Evolutionary conservation across 805 yeast genomes (phyloP), one percentile per base, ranked within the genome.

Genomic region (Candida chauliodis): DNA sequence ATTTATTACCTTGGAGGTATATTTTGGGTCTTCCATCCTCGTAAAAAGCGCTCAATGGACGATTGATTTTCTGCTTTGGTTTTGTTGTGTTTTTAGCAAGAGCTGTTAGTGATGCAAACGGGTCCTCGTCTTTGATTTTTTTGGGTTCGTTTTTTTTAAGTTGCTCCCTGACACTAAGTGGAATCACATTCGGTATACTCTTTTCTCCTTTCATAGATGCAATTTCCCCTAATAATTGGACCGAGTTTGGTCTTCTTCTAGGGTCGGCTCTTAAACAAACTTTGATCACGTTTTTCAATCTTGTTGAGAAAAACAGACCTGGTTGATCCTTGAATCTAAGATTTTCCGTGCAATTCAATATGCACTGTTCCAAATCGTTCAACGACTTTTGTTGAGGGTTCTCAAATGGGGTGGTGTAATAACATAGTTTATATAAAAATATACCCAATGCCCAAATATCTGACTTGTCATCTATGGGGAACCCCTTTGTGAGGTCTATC

Each of bases 361-460:
- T 84, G 31, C 82, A 83, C 26, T 63, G 53, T 47, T 84, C 90
- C 53, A 68, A 48, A 28, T 68, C 73, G 29, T 60, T 57, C 28
- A 67, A 47, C 5, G 63, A 50, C 5, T 44, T 43, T 29, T 68
- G 73, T n/a, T 42, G 41, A 1, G 61, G 60, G 60, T 56, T 66
- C 56, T 85, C 95, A 53, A 85, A 85, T 0, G 95, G 95, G 0
- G 95, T 85, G 1, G 86, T 84, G 50, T 82, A 85, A 57, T 82
- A 85, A 52, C 93, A 83, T 34, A 85, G 55, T 54, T 85, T 85
- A 64, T 84, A 85, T 23, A 85, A 58, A 46, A 84, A 81, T 19
- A 84, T 76, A 9, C 95, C 95, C 24, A 85, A 56, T 0, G 95
- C 95, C 95, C 95, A 85, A 16, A 85, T 75, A 56, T 85, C 95